Evolutionary conservation across 78 protist genomes (phyloP).

Genomic region (Guillardia theta): DNA sequence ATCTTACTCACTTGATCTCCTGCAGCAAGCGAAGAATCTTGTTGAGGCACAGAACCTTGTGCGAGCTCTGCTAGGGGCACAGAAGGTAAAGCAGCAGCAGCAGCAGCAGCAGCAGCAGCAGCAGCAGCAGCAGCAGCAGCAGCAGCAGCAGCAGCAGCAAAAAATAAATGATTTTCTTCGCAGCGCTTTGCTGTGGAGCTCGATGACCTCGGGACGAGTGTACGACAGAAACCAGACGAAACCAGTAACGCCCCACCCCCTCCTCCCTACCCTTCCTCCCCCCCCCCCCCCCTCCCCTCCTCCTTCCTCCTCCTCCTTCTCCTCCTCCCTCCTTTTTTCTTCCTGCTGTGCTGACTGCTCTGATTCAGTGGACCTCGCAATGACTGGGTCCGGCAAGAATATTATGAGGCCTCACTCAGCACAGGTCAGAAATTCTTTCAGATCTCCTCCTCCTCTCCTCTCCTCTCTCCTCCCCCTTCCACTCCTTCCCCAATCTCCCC

Average conservation of each 20-base stretch:
- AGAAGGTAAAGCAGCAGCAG: not conserved
- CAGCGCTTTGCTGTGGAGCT: conserved; percentile 25
- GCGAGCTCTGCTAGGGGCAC: not conserved
- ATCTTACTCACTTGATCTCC: too few species aligned
- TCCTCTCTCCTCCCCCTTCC: not conserved
- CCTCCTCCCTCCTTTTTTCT: not conserved
- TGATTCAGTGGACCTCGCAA: too few species aligned
- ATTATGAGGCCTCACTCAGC: too few species aligned
- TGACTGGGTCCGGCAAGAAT: too few species aligned
- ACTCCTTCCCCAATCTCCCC: not conserved
- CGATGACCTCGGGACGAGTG: not conserved
- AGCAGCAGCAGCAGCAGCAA: not conserved
- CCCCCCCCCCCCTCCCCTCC: not conserved
- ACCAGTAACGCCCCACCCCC: not conserved
- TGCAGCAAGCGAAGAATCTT: too few species aligned
- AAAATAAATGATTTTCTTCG: too few species aligned
- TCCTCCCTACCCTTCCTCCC: not conserved
- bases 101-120: not conserved
- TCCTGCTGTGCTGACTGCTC: not conserved
- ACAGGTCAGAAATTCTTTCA: too few species aligned
- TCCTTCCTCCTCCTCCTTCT: not conserved
- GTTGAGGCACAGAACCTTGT: not conserved
- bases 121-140: not conserved
- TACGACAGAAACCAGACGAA: not conserved
- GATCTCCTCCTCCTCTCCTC: not conserved